Conservation (phyloP, 306 rosid species). For the Lathyrus sativus region DNA sequence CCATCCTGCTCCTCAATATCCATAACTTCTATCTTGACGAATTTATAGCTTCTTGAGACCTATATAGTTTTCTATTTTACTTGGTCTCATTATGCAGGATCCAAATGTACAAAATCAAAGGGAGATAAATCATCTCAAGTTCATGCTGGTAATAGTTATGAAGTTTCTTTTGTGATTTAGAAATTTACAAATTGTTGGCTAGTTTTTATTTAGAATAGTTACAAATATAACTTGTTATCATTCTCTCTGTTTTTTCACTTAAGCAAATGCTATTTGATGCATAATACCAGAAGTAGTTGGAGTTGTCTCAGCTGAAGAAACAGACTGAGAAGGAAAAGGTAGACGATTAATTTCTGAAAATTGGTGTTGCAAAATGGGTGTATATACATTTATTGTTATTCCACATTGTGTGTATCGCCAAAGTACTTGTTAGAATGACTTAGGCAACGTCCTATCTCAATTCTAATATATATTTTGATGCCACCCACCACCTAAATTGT, state of each 20-base stretch:
- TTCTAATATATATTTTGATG: conserved; percentile 4
- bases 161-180: conserved; percentile 27
- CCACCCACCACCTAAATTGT: neutral
- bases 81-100: conserved; percentile 51
- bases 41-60: conserved; percentile 21
- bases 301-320: conserved; percentile 72
- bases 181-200: conserved; percentile 13
- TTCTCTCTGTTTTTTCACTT: conserved; percentile 8
- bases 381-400: neutral
- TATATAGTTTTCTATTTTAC: conserved; percentile 19
- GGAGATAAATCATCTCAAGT: conserved; percentile 68
- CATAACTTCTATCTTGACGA: conserved; percentile 30
- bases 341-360: conserved; percentile 24
- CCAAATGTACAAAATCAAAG: conserved; percentile 50
- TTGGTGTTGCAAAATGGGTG: conserved; percentile 1
- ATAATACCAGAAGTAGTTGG: conserved; percentile 84
- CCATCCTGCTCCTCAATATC: conserved; percentile 8
- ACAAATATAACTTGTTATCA: conserved; percentile 34
- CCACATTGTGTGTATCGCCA: neutral
- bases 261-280: conserved; percentile 34
- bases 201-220: conserved; percentile 20
- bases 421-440: conserved; percentile 11
- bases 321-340: conserved; percentile 87
- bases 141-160: conserved; percentile 69
- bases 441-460: neutral